Conservation (phyloP, 345 rosid species). For the Laguncularia racemosa region DNA sequence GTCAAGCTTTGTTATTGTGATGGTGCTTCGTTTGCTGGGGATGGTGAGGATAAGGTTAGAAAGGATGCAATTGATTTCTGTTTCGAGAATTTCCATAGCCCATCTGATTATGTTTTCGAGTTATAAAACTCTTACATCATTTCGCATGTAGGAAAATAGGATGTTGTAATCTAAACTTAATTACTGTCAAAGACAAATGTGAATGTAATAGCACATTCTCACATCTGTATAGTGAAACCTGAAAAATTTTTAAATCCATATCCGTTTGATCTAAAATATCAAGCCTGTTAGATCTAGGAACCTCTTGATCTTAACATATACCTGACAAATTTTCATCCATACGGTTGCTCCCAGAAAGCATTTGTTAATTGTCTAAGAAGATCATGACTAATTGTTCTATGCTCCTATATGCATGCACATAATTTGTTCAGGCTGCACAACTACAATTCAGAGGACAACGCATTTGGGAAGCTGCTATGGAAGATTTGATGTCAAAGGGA, state of each 20-base stretch:
- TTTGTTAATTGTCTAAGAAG: neutral
- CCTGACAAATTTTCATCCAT: no score
- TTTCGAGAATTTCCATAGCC: neutral
- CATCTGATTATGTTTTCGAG: neutral
- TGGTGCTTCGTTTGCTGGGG: slow-evolving; percentile 89
- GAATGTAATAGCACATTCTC: no score
- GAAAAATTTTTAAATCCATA: no score
- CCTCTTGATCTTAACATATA: no score
- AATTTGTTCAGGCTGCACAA: slow-evolving; percentile 48
- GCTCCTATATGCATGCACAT: neutral
- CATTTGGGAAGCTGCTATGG: slow-evolving; percentile 90
- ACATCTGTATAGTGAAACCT: no score
- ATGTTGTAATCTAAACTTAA: no score
- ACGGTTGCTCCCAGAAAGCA: neutral
- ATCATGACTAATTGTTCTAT: neutral
- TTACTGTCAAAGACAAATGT: no score
- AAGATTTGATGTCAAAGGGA: slow-evolving; percentile 68
- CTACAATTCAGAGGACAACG: slow-evolving; percentile 95
- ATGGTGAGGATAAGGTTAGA: slow-evolving; percentile 33
- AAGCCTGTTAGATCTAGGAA: no score
- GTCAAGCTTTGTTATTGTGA: slow-evolving; percentile 90
- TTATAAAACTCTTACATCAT: no score
- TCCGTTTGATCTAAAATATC: no score
- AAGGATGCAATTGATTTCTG: neutral
- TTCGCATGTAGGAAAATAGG: no score